Evolutionary conservation across 225 moss, liverwort and hornwort species (phyloP).

Genomic region (Physcomitrium patens): DNA sequence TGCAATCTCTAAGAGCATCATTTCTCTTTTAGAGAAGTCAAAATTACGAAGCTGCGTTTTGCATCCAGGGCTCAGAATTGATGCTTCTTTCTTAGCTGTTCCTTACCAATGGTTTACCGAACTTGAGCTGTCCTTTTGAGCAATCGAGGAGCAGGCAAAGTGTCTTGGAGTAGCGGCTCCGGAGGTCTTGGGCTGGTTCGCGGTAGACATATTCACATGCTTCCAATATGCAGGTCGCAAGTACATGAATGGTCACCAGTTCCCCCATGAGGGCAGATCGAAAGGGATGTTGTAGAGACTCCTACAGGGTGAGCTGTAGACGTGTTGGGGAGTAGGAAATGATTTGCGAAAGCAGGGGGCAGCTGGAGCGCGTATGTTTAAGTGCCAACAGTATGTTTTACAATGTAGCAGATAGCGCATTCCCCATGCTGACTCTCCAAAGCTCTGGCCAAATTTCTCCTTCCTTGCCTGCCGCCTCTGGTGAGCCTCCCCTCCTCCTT

Average conservation of each 20-base stretch:
- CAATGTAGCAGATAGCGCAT: conserved; percentile 37
- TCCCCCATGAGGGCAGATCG: background rate
- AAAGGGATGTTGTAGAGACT: conserved; percentile 18
- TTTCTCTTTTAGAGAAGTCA: background rate
- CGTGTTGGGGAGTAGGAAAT: conserved; percentile 29
- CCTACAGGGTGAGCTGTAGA: background rate
- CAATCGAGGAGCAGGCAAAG: too few relatives aligned
- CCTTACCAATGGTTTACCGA: background rate
- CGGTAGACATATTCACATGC: background rate
- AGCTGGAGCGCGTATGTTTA: conserved; percentile 37
- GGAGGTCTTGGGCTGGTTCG: too few relatives aligned
- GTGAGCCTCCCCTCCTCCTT: conserved; percentile 34
- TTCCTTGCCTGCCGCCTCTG: conserved; percentile 35
- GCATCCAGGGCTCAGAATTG: conserved; percentile 15
- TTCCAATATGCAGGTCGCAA: background rate
- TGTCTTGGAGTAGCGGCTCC: too few relatives aligned
- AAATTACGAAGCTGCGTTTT: conserved; percentile 17
- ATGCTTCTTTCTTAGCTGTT: conserved; percentile 10
- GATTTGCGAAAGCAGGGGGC: conserved; percentile 47
- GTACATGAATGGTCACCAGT: background rate
- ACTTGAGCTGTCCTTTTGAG: background rate
- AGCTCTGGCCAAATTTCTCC: conserved; percentile 39
- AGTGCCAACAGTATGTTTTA: conserved; percentile 47
- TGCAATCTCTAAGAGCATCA: conserved; percentile 4
- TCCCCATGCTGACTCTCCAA: conserved; percentile 50